Conservation (phyloP, 805 yeast genomes). For the Kazachstania bromeliacearum region DNA sequence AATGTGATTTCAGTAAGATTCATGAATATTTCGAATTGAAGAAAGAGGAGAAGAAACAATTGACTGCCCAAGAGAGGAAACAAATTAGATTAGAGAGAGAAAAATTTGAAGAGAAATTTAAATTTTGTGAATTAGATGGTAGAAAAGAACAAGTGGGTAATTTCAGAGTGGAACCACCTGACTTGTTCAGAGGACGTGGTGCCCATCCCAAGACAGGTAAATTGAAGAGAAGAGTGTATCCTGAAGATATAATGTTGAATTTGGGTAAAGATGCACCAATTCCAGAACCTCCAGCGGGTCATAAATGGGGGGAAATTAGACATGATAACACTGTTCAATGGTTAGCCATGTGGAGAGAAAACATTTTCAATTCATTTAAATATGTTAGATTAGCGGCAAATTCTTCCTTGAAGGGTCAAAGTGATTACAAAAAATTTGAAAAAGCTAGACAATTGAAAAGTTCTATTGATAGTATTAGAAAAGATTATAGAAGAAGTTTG, state of each 20-base stretch:
- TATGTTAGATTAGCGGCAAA: conserved; percentile 88
- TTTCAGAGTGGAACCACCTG: conserved; percentile 93
- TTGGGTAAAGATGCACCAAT: conserved; percentile 60
- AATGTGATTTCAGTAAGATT: conserved; percentile 74
- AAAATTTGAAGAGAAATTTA: conserved; percentile 66
- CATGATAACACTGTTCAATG: conserved; percentile 89
- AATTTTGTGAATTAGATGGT: conserved; percentile 74
- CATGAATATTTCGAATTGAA: conserved; percentile 57
- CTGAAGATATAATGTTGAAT: conserved; percentile 84
- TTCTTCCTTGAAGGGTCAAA: conserved; percentile 83
- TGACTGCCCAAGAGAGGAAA: conserved; percentile 70
- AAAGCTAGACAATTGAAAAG: conserved; percentile 78
- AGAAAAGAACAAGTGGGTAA: conserved; percentile 89
- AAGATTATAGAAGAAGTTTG: conserved; percentile 60
- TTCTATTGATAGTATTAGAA: conserved; percentile 63
- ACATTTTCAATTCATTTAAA: conserved; percentile 71
- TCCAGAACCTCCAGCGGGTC: conserved; percentile 83
- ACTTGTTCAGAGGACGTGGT: conserved; percentile 91
- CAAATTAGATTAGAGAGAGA: conserved; percentile 63
- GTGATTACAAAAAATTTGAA: conserved; percentile 86
- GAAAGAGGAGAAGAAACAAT: conserved; percentile 60
- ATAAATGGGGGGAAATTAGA: conserved; percentile 78
- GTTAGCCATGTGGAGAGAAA: conserved; percentile 97
- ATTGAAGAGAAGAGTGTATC: conserved; percentile 72
- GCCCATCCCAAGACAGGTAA: conserved; percentile 95